Evolutionary conservation across 2,329 filamentous ascomycete species (phyloP), one percentile per base, ranked within the genome.

Genomic region (Alternaria sp.): DNA sequence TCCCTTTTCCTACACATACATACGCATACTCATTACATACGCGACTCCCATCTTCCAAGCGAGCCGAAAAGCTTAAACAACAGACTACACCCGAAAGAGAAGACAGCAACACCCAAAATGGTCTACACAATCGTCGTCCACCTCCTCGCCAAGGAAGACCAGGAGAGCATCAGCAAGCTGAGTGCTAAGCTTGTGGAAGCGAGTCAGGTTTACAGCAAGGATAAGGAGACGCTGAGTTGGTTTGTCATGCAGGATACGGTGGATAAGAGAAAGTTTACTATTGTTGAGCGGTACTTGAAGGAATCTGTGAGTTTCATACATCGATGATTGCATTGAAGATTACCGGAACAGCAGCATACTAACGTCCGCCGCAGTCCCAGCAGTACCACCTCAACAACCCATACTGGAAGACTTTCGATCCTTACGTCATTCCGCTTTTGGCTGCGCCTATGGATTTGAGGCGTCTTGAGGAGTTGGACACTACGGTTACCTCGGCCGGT

Each of bases 391-490:
- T 84, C 8, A 79, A 76, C 73, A 92, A 92, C 79, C 89, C 89
- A 0, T 92, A 92, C 83, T 92, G 89, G 89, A 86, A 91, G 82
- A 92, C 90, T 1, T 92, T 93, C 71, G 90, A 92, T 76, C 89
- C 89, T 6, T 92, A 92, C 71, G 90, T 93, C 28, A 83, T 88
- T 51, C 91, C 90, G 3, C 75, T 93, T 61, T 80, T 93, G 55
- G 90, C 89, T 69, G 85, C 85, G 75, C 84, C 86, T 9, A 92
- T 92, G 89, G 90, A 93, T 76, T 77, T 93, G 65, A 82, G 89
- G 58, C 82, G 90, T 49, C 86, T 88, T 67, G 88, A 92, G 77
- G 91, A 93, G 80, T 78, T 91, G 72, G 88, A 90, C 23, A 63
- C 51, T 5, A 26, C 57, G 15, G 44, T 46, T 5, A 20, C 44